Evolutionary conservation across 1,284 basidiomycete genomes (phyloP), one percentile per base, ranked within the genome.

Genomic region (Malassezia sympodialis): DNA sequence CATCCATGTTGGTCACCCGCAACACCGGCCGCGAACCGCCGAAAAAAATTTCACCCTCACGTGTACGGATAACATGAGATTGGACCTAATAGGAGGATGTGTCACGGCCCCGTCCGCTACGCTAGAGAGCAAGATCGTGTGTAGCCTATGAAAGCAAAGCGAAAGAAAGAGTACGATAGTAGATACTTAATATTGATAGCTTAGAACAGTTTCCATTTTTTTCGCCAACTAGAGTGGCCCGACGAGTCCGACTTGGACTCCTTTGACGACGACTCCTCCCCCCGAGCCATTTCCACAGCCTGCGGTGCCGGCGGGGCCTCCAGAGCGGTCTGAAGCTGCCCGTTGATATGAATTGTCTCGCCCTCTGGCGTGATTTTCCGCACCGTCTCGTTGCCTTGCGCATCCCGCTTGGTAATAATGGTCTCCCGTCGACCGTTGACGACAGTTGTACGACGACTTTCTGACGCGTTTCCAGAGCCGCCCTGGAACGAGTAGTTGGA

Each of bases 401-500:
- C 50, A 28, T 69, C 67, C 14, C 67, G 60, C n/a, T 58, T 62
- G 37, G 62, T 63, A 8, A 63, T 67, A 42, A 61, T 52, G 2
- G 66, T 69, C 51, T 69, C 64, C 26, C 54, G 60, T 12, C 58
- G 60, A 2, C 67, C 67, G n/a, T 69, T 68, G 26, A 69, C 56
- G 21, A 60, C 62, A 39, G 65, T 57, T 0, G 67, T 69, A 10
- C 54, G 61, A 1, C 61, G 61, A 40, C 50, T 63, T 50, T 67
- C 53, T 49, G 60, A 60, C 8, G 56, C 53, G 11, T 56, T 52
- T 0, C 53, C 48, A 2, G 32, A 4, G 28, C 53, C 40, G 7
- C 47, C 37, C 5, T 46, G 41, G 26, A 34, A 43, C 1, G 54
- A 56, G 23, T 47, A 23, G 15, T 34, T 40, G 7, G 48, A 51